Evolutionary conservation across 495 filamentous ascomycete genomes (phyloP).

Genomic region (Xylaria longipes): DNA sequence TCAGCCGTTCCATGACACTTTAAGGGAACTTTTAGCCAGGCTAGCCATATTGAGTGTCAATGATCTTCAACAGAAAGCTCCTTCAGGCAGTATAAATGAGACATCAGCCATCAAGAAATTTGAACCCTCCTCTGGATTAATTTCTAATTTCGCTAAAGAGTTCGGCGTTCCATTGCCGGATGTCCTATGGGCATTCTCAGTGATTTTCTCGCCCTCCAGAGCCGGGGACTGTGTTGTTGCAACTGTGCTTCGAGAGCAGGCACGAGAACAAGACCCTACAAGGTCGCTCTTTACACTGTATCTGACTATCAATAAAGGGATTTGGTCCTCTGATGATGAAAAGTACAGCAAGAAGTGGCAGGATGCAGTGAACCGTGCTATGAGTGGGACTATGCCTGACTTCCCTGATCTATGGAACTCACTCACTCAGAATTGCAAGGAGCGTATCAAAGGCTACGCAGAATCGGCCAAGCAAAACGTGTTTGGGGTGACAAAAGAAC

Average conservation of each 20-base stretch:
- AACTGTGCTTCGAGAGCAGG: background rate
- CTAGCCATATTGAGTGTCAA: background rate
- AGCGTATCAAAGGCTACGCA: background rate
- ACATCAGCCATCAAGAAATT: background rate
- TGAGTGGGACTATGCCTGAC: background rate
- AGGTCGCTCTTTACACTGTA: background rate
- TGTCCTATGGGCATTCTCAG: background rate
- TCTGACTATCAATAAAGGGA: background rate
- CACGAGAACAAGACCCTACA: background rate
- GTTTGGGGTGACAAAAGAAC: background rate
- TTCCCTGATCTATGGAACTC: background rate
- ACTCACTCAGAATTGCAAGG: background rate
- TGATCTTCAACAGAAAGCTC: background rate
- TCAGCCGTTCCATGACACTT: background rate
- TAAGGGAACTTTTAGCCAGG: background rate
- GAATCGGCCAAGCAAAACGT: background rate
- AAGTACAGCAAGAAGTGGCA: background rate
- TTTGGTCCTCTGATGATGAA: background rate
- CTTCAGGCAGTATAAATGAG: background rate
- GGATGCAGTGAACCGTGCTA: background rate
- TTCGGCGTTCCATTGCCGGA: background rate
- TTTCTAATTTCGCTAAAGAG: background rate
- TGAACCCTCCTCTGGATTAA: background rate
- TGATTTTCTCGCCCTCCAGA: background rate
- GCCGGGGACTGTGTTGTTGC: background rate